A percentile compares a stretch with the other conserved stretches of the same genome.
phyloP scores from a whole-genome alignment of 1,284 basidiomycete species.

The Termitomyces sp. region DNA sequence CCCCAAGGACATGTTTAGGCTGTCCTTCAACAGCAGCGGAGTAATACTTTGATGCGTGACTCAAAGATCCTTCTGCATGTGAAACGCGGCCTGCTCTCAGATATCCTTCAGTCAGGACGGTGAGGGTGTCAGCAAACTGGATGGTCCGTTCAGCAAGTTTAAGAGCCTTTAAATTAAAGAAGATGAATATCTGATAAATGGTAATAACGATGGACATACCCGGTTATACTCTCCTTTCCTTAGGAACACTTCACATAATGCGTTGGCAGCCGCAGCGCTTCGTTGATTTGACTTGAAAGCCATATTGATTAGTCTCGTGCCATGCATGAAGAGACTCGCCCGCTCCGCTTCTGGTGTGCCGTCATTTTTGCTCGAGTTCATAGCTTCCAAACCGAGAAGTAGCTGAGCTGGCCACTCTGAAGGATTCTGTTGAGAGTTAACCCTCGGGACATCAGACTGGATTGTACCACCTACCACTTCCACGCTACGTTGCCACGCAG shows the following conservation, averaged over 20 bases:
- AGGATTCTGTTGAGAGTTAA: slow-evolving; percentile 53
- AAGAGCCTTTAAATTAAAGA: slow-evolving; percentile 49
- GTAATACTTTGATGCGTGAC: slow-evolving; percentile 71
- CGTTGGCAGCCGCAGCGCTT: slow-evolving; percentile 74
- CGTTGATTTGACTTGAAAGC: slow-evolving; percentile 76
- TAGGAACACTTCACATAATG: slow-evolving; percentile 69
- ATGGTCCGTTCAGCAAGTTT: slow-evolving; percentile 91
- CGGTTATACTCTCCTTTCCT: slow-evolving; percentile 57
- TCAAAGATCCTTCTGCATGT: slow-evolving; percentile 60
- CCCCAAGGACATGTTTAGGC: slow-evolving; percentile 71
- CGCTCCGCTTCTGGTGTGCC: slow-evolving; percentile 56
- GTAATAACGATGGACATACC: slow-evolving; percentile 27
- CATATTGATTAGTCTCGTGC: slow-evolving; percentile 64
- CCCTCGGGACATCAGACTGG: not conserved
- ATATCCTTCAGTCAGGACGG: slow-evolving; percentile 75
- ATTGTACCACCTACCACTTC: slow-evolving; percentile 60
- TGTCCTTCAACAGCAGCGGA: slow-evolving; percentile 70
- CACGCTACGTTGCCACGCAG: slow-evolving; percentile 83
- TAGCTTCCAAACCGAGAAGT: slow-evolving; percentile 76
- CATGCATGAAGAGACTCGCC: slow-evolving; percentile 47
- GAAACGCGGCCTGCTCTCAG: slow-evolving; percentile 74
- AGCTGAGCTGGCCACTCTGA: slow-evolving; percentile 71
- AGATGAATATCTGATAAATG: not conserved
- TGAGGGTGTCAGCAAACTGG: slow-evolving; percentile 85
- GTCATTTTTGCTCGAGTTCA: slow-evolving; percentile 76